phyloP scores from a whole-genome alignment of 768 basidiomycete genomes.

The Hygrophorus russula region DNA sequence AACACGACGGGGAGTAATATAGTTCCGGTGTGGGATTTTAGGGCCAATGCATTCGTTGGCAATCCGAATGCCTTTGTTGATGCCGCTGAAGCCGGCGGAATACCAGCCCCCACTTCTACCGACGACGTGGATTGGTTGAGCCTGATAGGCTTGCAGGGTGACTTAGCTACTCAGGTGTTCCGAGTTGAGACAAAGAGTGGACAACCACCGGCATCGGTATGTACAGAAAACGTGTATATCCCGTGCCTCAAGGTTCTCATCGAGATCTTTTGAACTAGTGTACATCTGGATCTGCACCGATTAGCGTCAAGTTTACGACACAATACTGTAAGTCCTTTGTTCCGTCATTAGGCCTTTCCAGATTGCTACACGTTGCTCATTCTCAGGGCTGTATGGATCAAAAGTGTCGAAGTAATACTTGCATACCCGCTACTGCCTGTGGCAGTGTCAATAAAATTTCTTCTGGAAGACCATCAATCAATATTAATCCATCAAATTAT shows the following conservation, averaged over 20 bases:
- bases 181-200: constrained; percentile 43
- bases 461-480: no score
- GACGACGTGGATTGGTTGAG: constrained; percentile 47
- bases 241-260: neutral
- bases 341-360: neutral
- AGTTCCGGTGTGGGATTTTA: constrained; percentile 49
- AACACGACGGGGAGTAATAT: constrained; percentile 29
- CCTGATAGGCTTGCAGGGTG: constrained; percentile 33
- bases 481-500: no score
- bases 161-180: constrained; percentile 38
- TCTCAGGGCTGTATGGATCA: constrained; percentile 7
- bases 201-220: constrained; percentile 38
- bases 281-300: constrained; percentile 24
- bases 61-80: constrained; percentile 36
- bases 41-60: constrained; percentile 25
- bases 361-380: neutral
- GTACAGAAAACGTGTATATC: constrained; percentile 8
- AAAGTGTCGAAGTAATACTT: neutral
- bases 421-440: no score
- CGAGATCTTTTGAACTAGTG: constrained; percentile 18
- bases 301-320: constrained; percentile 39
- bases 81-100: constrained; percentile 27
- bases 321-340: constrained; percentile 37
- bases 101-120: constrained; percentile 29
- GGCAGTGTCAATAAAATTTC: no score